These are phyloP conservation scores for Fusarium sublunatum DNA, from an alignment of 2,329 filamentous ascomycete genomes.

Conservation along the genomic window DNA sequence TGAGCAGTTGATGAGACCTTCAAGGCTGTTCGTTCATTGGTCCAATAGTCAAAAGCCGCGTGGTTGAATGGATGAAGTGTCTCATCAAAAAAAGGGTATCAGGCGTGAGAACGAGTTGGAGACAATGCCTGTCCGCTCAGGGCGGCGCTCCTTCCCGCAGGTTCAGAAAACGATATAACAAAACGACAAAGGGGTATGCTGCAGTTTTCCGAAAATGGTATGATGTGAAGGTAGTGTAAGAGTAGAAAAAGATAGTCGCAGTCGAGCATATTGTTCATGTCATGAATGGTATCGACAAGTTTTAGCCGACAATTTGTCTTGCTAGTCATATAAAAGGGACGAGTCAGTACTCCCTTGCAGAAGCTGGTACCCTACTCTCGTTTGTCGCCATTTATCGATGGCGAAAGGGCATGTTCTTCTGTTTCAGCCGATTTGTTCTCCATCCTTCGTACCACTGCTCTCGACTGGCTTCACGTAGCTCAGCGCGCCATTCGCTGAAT, in stretches of 20 bases:
- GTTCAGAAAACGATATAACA: conserved; percentile 36
- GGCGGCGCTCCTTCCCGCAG: conserved; percentile 26
- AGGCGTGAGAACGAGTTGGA: conserved; percentile 32
- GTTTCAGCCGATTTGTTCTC: conserved; percentile 78
- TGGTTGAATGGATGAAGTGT: conserved; percentile 18
- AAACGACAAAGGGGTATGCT: conserved; percentile 52
- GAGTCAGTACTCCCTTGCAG: conserved; percentile 14
- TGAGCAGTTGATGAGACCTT: conserved; percentile 34
- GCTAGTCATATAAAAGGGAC: conserved; percentile 8
- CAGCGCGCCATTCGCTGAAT: conserved; percentile 91
- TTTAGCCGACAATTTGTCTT: conserved; percentile 8
- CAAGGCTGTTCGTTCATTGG: conserved; percentile 22
- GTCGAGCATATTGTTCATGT: conserved; percentile 33
- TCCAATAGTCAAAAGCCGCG: conserved; percentile 25
- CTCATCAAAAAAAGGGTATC: conserved; percentile 36
- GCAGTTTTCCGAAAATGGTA: conserved; percentile 47
- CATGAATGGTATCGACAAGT: conserved; percentile 30
- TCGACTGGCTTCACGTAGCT: conserved; percentile 88
- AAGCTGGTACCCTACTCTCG: conserved; percentile 5
- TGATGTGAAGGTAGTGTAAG: conserved; percentile 38
- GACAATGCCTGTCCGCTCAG: conserved; percentile 17
- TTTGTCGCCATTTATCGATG: conserved; percentile 46
- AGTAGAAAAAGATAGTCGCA: conserved; percentile 37
- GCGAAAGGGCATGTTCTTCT: conserved; percentile 57
- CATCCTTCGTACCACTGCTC: conserved; percentile 97